Evolutionary conservation across 225 moss, liverwort and hornwort species (phyloP), one percentile per base, ranked within the genome.

Genomic region (Sphagnum contortum): DNA sequence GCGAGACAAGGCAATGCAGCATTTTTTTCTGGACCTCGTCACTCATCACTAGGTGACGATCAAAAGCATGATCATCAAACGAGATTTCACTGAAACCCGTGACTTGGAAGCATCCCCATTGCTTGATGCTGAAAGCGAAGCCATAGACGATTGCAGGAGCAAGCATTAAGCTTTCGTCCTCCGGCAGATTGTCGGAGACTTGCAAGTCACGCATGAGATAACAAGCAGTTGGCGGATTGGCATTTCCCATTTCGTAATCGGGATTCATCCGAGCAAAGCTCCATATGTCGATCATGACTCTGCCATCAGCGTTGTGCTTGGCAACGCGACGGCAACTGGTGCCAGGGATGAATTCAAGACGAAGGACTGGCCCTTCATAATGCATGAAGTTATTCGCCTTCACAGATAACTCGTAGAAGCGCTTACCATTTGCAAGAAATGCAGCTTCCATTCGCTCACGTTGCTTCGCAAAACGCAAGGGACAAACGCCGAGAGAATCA

Each of bases 261-360:
- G 67, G 57, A 48, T 65, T 65, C 8, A 46, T 61, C 3, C 52
- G 11, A 3, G 52, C 64, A 54, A 65, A 65, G 5, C 64, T 65
- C 9, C 29, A 4, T 3, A 65, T 9, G 55, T 65, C 64, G 29
- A 65, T 45, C 53, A 65, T 65, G 6, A 65, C 64, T 54, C 64
- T 14, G 5, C 64, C 64, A 53, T 65, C 64, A 4, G 51, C 65
- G 6, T 60, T 53, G n/a, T 48, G 10, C 45, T 72, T 48, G 49
- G 14, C 4, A 7, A 44, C 9, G 14, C 48, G 0, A 0, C 44
- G 44, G 11, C 64, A 52, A 13, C 51, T 53, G 1, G n/a, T n/a
- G n/a, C n/a, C n/a, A n/a, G n/a, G n/a, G n/a, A n/a, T n/a, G n/a
- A n/a, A n/a, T n/a, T 13, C 5, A 13, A 44, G 14, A 5, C 48